Conservation (phyloP, 768 basidiomycete genomes). For the Tylopilus plumbeoviolaceoides region DNA sequence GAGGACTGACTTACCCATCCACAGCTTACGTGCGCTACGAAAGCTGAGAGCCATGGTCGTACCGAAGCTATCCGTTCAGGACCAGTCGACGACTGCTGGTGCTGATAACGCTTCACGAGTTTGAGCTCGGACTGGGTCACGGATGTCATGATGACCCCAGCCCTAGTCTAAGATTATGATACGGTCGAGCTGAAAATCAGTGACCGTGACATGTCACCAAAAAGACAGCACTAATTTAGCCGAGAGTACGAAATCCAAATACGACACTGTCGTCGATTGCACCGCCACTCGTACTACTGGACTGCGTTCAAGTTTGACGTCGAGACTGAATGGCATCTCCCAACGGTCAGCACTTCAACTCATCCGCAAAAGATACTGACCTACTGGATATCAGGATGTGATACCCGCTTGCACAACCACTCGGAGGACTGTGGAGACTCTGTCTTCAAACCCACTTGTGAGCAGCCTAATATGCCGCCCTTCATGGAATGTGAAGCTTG, state of each 20-base stretch:
- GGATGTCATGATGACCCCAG: neutral
- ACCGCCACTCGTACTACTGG: constrained; percentile 9
- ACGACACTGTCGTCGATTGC: too few relatives aligned
- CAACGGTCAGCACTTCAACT: constrained; percentile 4
- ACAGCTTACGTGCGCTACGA: constrained; percentile 38
- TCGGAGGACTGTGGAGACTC: neutral
- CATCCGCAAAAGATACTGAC: neutral
- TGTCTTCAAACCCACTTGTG: constrained; percentile 9
- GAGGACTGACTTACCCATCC: constrained; percentile 32
- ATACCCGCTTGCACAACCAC: neutral
- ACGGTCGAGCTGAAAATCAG: too few relatives aligned
- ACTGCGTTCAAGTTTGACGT: neutral
- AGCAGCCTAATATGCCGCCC: constrained; percentile 2
- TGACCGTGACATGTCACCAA: too few relatives aligned
- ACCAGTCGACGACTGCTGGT: neutral
- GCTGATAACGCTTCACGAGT: neutral
- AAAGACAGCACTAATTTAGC: too few relatives aligned
- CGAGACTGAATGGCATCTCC: constrained; percentile 7
- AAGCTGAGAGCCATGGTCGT: constrained; percentile 41
- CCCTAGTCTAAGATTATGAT: neutral
- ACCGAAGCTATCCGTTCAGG: neutral
- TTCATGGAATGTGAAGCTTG: neutral
- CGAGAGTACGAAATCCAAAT: too few relatives aligned
- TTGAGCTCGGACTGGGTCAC: neutral
- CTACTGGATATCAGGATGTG: constrained; percentile 3